Evolutionary conservation across 2,329 filamentous ascomycete species (phyloP), one percentile per base, ranked within the genome.

Genomic region (Neonectria coccinea): DNA sequence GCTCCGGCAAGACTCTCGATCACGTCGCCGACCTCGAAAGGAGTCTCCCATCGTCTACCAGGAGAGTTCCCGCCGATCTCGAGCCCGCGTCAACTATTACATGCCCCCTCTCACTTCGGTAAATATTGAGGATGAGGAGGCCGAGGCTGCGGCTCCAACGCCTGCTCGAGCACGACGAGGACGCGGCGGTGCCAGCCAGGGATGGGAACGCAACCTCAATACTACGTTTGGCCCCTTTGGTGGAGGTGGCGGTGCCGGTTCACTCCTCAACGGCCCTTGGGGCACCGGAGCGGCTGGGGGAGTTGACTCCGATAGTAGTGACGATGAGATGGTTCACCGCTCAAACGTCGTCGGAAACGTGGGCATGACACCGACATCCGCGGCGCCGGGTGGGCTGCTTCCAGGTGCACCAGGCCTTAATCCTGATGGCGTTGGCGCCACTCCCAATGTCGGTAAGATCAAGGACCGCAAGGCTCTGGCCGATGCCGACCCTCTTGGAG

Each of bases 191-290:
- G 89, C 85, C 41, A 86, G 83, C 31, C 81, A 83, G 11, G 81
- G 80, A 47, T 93, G 90, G 89, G 93, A 95, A 75, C 91, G 94
- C 54, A 92, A 87, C 62, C 85, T 98, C 33, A 95, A 97, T 79
- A 94, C 93, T 22, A 97, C 94, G 1, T 93, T 91, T 75, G 96
- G 96, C 9, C 96, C 96, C 2, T 98, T 99, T 78, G 96, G 94
- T 63, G 94, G 96, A 45, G 92, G 92, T 50, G 89, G 90, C 47
- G 92, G 92, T 39, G 86, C 86, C 45, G 86, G 89, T 33, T 88
- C 93, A 16, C 84, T 96, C 12, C 86, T 95, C 59, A 89, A 85
- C 65, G 93, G 92, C 1, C 90, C 92, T 5, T 92, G 90, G 83
- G 91, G 90, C 60, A 88, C 88, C 47, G 91, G 88, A 12, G 92